Evolutionary conservation across 345 rosid species (phyloP).

Genomic region (Euphorbia tirucalli): DNA sequence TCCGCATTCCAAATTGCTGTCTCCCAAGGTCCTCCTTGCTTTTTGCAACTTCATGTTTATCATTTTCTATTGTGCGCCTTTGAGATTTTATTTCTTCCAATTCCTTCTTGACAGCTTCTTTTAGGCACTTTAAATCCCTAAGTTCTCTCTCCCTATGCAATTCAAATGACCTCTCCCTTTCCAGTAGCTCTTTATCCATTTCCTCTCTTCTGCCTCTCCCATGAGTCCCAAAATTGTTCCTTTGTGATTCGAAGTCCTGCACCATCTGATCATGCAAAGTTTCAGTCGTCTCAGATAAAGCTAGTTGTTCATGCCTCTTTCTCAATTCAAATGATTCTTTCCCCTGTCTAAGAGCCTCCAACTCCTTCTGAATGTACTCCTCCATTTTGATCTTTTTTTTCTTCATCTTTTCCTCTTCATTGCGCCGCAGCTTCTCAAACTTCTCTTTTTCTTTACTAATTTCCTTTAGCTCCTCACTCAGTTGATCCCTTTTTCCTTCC

Average conservation of each 20-base stretch:
- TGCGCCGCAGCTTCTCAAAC: conserved; percentile 36
- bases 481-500: conserved; percentile 62
- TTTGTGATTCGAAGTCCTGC: conserved; percentile 56
- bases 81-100: conserved; percentile 47
- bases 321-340: conserved; percentile 65
- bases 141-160: conserved; percentile 48
- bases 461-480: conserved; percentile 39
- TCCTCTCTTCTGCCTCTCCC: conserved; percentile 43
- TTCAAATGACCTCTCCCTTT: conserved; percentile 45
- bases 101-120: conserved; percentile 51
- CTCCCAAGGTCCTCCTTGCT: conserved; percentile 49
- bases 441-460: conserved; percentile 50
- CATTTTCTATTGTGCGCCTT: conserved; percentile 42
- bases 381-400: conserved; percentile 51
- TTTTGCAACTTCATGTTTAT: conserved; percentile 45
- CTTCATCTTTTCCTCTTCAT: conserved; percentile 53
- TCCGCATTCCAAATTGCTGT: conserved; percentile 55
- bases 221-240: conserved; percentile 43
- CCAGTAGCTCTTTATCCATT: conserved; percentile 48
- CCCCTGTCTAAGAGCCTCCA: conserved; percentile 53
- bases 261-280: conserved; percentile 50
- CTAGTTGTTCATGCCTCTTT: conserved; percentile 56
- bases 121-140: conserved; percentile 33
- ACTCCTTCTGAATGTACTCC: conserved; percentile 45
- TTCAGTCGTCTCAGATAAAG: conserved; percentile 48